Percentiles rank a stretch among this genome's conserved stretches.
These are phyloP conservation scores for Tetrapisispora nanseiensis DNA, from an alignment of 805 yeast species.

Conservation along the genomic window DNA sequence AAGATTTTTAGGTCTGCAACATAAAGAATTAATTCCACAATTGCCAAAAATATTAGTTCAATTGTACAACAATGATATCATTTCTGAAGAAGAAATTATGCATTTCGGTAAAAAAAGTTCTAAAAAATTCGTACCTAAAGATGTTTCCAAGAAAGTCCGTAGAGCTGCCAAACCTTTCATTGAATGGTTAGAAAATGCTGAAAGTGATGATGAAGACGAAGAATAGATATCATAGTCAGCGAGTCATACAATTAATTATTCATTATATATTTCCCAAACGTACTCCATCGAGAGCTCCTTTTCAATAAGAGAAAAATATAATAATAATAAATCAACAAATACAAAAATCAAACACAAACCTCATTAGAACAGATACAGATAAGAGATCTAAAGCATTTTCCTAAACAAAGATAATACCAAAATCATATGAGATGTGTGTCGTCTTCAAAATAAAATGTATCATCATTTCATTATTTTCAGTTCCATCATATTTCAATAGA, in stretches of 20 bases:
- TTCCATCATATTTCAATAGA: neutral
- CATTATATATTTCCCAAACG: neutral
- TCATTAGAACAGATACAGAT: no score
- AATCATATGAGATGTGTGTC: neutral
- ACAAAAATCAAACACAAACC: no score
- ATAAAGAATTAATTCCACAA: constrained; percentile 56
- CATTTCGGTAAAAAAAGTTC: constrained; percentile 85
- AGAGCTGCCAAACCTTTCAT: constrained; percentile 93
- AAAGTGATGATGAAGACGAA: constrained; percentile 63
- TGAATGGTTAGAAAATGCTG: constrained; percentile 92
- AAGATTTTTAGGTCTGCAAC: constrained; percentile 77
- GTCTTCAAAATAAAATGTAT: neutral
- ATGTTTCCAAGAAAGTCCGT: constrained; percentile 84
- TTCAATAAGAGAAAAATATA: neutral
- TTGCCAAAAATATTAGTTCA: constrained; percentile 77
- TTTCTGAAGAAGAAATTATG: constrained; percentile 70
- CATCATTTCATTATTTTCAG: neutral
- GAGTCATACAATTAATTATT: neutral
- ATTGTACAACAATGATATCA: constrained; percentile 73
- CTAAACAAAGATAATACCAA: no score
- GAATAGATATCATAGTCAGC: constrained; percentile 24
- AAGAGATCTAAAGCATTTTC: no score
- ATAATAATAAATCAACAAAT: neutral
- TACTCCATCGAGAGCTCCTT: no score
- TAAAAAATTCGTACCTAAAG: constrained; percentile 89